A percentile compares a stretch with the other conserved stretches of the same genome.
These are phyloP conservation scores for Eremomyces bilateralis DNA, from an alignment of 495 filamentous ascomycete genomes.

Conservation along the genomic window DNA sequence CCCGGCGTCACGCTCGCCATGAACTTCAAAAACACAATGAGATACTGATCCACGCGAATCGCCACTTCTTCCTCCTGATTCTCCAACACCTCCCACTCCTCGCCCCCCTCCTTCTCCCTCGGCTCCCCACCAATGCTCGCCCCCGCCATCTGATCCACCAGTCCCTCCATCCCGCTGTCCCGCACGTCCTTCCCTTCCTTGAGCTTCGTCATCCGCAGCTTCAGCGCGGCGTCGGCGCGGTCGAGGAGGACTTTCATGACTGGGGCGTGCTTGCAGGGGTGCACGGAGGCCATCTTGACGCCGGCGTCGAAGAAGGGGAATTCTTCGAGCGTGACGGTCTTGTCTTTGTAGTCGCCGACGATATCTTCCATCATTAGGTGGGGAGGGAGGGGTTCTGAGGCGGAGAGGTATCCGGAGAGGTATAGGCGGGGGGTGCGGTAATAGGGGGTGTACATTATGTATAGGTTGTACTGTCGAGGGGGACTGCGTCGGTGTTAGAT, in stretches of 20 bases:
- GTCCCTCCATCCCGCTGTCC: conserved; percentile 35
- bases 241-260: conserved; percentile 98
- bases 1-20: conserved; percentile 92
- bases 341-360: conserved; percentile 97
- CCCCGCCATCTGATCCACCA: conserved; percentile 28
- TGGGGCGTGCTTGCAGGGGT: conserved; percentile 79
- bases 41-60: conserved; percentile 89
- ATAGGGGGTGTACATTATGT: conserved; percentile 92
- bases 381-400: conserved; percentile 65
- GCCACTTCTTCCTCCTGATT: conserved; percentile 62
- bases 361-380: conserved; percentile 98
- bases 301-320: conserved; percentile 71
- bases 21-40: conserved; percentile 97
- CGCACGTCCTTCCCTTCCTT: conserved; percentile 29
- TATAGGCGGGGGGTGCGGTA: conserved; percentile 94
- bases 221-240: conserved; percentile 79
- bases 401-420: conserved; percentile 70
- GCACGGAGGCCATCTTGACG: conserved; percentile 88
- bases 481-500: conserved; percentile 29
- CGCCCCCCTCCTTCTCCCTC: conserved; percentile 30
- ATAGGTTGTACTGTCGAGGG: conserved; percentile 81
- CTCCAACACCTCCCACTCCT: conserved; percentile 79
- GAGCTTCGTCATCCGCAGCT: conserved; percentile 66
- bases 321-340: conserved; percentile 95
- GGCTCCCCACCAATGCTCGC: conserved; percentile 28